Conservation (phyloP, 495 filamentous ascomycete genomes). For the Neurospora cerealis region DNA sequence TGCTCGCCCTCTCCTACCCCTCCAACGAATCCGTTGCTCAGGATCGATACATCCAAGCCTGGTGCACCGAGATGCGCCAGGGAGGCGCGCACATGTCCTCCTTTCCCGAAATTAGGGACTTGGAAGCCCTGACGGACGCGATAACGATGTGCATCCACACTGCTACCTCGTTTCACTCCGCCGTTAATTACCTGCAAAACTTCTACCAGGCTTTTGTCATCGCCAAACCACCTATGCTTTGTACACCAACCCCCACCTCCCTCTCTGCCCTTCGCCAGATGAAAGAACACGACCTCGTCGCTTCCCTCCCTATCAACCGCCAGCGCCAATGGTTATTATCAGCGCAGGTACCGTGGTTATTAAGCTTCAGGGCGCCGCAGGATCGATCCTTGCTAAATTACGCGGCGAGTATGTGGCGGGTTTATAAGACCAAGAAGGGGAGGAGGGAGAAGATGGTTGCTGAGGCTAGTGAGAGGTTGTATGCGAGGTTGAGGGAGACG, state of each 20-base stretch:
- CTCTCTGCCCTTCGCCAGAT: constrained; percentile 15
- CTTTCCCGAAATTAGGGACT: constrained; percentile 65
- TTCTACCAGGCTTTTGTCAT: constrained; percentile 39
- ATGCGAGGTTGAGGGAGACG: constrained; percentile 16
- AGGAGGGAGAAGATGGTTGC: constrained; percentile 5
- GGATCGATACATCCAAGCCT: constrained; percentile 24
- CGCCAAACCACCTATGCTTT: constrained; percentile 34
- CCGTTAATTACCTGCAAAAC: constrained; percentile 41
- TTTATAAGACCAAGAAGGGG: constrained; percentile 15
- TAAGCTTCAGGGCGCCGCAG: constrained; percentile 32
- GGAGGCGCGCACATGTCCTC: constrained; percentile 19
- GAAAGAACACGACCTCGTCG: constrained; percentile 28
- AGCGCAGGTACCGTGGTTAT: constrained; percentile 33
- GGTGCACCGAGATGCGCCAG: constrained; percentile 27
- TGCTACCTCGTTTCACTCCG: constrained; percentile 38
- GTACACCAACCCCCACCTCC: constrained; percentile 19
- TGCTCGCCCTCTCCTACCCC: constrained; percentile 16
- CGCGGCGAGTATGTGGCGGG: constrained; percentile 23
- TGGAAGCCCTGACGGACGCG: constrained; percentile 72
- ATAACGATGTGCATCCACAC: constrained; percentile 52
- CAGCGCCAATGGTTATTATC: constrained; percentile 32
- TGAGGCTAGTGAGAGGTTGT: constrained; percentile 17
- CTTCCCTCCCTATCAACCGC: constrained; percentile 30
- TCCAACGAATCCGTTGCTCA: constrained; percentile 16
- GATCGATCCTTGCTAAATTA: constrained; percentile 29